These are phyloP conservation scores for Cordyceps farinosa DNA, from an alignment of 2,329 filamentous ascomycete species.

Conservation along the genomic window DNA sequence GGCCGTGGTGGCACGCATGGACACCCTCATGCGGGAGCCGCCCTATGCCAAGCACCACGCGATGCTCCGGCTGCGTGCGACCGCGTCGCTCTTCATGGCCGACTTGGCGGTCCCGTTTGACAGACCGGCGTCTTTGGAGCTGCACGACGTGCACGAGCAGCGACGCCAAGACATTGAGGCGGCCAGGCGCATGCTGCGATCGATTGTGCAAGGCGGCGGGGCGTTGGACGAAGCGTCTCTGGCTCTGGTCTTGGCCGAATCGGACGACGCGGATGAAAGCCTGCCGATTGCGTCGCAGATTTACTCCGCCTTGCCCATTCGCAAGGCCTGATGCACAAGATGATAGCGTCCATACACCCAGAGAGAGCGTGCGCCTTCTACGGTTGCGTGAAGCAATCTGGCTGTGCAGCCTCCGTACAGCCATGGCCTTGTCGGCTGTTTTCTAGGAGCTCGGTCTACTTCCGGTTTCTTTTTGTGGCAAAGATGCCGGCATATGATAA, in stretches of 20 bases:
- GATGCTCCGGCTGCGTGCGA: slow-evolving; percentile 67
- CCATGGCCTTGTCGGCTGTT: too few species aligned
- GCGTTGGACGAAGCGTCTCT: slow-evolving; percentile 27
- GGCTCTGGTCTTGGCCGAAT: slow-evolving; percentile 25
- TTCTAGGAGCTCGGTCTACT: too few species aligned
- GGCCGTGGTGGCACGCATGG: slow-evolving; percentile 65
- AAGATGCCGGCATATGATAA: neutral
- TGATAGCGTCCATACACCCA: neutral
- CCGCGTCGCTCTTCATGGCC: slow-evolving; percentile 70
- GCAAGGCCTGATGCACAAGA: slow-evolving; percentile 17
- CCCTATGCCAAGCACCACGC: slow-evolving; percentile 67
- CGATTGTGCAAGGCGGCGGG: slow-evolving; percentile 28
- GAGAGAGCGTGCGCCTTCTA: too few species aligned
- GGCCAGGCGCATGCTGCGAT: slow-evolving; percentile 27
- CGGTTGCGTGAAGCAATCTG: neutral
- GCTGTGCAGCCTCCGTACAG: too few species aligned
- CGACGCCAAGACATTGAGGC: slow-evolving; percentile 28
- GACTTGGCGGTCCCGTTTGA: slow-evolving; percentile 56
- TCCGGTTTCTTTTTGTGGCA: neutral
- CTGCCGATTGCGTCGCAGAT: slow-evolving; percentile 23
- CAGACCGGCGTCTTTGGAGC: slow-evolving; percentile 29
- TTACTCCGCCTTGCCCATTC: slow-evolving; percentile 33
- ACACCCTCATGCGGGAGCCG: slow-evolving; percentile 63
- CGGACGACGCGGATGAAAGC: slow-evolving; percentile 20
- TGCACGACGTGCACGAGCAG: slow-evolving; percentile 28